Conservation (phyloP, 768 basidiomycete genomes). For the Mycena belliarum region DNA sequence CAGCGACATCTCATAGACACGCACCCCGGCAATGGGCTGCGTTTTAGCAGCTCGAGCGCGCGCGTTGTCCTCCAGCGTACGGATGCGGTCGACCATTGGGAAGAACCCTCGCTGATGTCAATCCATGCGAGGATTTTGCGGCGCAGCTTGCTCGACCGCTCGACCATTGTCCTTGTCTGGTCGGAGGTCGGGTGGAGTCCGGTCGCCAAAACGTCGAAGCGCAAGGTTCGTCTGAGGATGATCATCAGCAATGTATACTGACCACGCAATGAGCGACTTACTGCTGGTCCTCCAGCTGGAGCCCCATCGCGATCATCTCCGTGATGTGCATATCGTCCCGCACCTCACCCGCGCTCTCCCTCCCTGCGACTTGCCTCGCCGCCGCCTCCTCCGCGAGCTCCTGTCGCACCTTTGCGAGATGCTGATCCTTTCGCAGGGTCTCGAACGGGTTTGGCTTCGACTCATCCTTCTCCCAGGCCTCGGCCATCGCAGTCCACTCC, state of each 20-base stretch:
- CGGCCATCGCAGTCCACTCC: no score
- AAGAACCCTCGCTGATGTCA: not conserved
- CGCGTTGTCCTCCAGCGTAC: not conserved
- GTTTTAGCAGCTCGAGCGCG: not conserved
- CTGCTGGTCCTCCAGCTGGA: constrained; percentile 22
- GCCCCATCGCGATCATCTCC: constrained; percentile 11
- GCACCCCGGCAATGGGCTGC: not conserved
- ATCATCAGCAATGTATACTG: not conserved
- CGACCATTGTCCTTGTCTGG: constrained; percentile 20
- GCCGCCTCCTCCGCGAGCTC: not conserved
- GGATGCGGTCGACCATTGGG: not conserved
- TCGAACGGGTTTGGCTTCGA: not conserved
- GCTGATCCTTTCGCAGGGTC: not conserved
- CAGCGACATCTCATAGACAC: not conserved
- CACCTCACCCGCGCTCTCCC: not conserved
- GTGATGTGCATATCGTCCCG: constrained; percentile 11
- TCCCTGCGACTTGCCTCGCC: not conserved
- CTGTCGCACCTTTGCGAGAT: not conserved
- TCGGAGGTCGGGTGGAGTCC: constrained; percentile 18
- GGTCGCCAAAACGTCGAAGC: not conserved
- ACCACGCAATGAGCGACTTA: not conserved
- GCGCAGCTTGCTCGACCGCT: constrained; percentile 1
- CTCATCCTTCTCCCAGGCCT: not conserved
- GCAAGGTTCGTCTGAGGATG: not conserved
- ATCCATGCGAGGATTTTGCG: constrained; percentile 1